phyloP scores from a whole-genome alignment of 2,329 filamentous ascomycete species.

The Chrysosporium queenslandicum region DNA sequence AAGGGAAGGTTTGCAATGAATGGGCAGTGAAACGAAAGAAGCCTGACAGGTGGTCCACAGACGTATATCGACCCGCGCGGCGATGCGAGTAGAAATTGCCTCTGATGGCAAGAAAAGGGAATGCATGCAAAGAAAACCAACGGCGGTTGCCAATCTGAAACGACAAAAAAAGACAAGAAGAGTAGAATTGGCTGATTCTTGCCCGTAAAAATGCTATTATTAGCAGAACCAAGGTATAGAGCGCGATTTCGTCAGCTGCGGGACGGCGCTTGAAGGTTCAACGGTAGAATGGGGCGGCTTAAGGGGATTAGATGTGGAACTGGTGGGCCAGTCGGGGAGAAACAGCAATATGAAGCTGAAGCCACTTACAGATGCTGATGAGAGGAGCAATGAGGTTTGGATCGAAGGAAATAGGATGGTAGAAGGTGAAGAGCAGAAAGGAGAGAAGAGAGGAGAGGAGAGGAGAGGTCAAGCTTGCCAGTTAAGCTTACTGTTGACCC shows the following conservation, averaged over 20 bases:
- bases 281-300: neutral
- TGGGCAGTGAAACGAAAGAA: neutral
- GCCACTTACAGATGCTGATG: neutral
- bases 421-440: neutral
- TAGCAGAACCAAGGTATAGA: neutral
- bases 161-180: neutral
- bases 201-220: neutral
- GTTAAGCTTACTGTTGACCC: constrained; percentile 2
- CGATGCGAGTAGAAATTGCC: no score
- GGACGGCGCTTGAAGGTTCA: neutral
- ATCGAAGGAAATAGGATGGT: neutral
- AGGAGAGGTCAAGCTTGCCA: no score
- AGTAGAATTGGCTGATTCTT: neutral
- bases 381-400: neutral
- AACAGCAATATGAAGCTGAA: neutral
- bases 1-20: neutral
- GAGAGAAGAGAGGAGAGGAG: neutral
- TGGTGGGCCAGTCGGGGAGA: neutral
- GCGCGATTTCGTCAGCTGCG: constrained; percentile 6
- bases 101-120: neutral
- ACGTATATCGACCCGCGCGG: neutral
- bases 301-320: constrained; percentile 2
- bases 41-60: neutral
- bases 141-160: neutral
- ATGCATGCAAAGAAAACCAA: neutral